Percentiles rank a stretch among this genome's conserved stretches.
Evolutionary conservation across 1,284 basidiomycete genomes (phyloP).

Genomic region (Ceratobasidium sp.): DNA sequence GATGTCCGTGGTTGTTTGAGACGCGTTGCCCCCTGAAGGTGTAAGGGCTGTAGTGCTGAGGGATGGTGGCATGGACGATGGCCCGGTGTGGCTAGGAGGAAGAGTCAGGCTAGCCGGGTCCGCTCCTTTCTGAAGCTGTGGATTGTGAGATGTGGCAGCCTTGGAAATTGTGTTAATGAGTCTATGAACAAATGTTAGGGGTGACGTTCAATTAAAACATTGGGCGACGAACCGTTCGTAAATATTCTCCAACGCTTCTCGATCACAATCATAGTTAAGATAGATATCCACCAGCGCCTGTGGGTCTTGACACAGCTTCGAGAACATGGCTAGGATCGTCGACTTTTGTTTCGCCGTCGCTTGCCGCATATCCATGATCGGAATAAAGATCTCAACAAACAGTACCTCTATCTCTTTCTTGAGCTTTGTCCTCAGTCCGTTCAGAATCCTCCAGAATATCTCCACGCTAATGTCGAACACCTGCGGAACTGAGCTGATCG

Average conservation of each 20-base stretch:
- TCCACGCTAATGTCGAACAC: constrained; percentile 99
- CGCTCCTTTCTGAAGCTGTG: constrained; percentile 53
- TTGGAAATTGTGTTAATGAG: constrained; percentile 95
- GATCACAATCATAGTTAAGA: constrained; percentile 97
- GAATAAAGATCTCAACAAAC: constrained; percentile 98
- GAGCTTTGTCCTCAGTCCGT: constrained; percentile 93
- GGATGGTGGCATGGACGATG: constrained; percentile 66
- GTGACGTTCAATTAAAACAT: neutral
- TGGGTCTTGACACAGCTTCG: constrained; percentile 90
- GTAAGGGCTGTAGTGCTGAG: constrained; percentile 75
- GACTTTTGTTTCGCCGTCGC: constrained; percentile 96
- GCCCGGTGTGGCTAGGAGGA: constrained; percentile 50
- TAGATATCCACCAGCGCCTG: constrained; percentile 97
- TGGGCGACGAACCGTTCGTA: constrained; percentile 83
- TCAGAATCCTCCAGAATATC: constrained; percentile 97
- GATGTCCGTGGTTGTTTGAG: constrained; percentile 78
- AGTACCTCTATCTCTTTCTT: constrained; percentile 99
- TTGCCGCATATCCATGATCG: constrained; percentile 98
- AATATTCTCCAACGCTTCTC: constrained; percentile 92
- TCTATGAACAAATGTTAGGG: constrained; percentile 59
- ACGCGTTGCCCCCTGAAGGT: constrained; percentile 51
- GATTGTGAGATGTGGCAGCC: constrained; percentile 71
- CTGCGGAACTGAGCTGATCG: constrained; percentile 93
- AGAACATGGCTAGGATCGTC: constrained; percentile 87
- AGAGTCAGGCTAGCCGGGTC: constrained; percentile 30